Evolutionary conservation across 164 flowering plant genomes (phyloP), one percentile per base, ranked within the genome.

Genomic region (Cinnamomum micranthum): DNA sequence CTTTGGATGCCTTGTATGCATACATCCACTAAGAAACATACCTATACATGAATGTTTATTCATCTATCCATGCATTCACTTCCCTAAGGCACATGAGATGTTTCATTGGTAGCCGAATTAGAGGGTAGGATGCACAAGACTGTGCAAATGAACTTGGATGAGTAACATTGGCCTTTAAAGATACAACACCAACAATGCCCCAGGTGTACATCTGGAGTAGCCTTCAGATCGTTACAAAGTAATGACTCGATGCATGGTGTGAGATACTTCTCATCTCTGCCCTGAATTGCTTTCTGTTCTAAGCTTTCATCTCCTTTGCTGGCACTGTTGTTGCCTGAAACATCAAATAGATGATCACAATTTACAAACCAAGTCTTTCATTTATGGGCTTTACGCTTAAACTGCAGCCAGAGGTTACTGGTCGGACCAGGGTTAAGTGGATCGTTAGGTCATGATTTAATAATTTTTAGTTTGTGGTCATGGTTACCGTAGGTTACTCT

Each of bases 121-220:
- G n/a, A 15, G 15, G 27, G 20, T 6, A 28, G 6, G 69, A 66
- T 31, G 69, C 69, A 66, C 27, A 9, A 15, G 6, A 66, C 4
- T 1, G 69, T 66, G 69, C 69, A 66, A 4, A 66, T 66, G 35
- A 66, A 14, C 33, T 66, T 12, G 20, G n/a, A 66, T 27, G 69
- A 14, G 17, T 28, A 66, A 28, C 69, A 28, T 66, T 3, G 11
- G 35, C 41, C 2, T 66, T 66, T 66, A 14, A 66, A 28, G n/a
- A 66, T 66, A 28, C 69, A 66, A 27, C 69, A 66, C 69, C 69
- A 66, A 27, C 69, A 66, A 66, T 66, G 20, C 19, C 69, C 69
- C 69, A 66, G 4, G 20, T 66, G 69, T 19, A 66, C 17, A 31
- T 28, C 69, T 0, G 25, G 14, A 2, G 69, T 9, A 17, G 41